phyloP scores from a whole-genome alignment of 192 early-diverging fungal species.

The Obelidium mucronatum region DNA sequence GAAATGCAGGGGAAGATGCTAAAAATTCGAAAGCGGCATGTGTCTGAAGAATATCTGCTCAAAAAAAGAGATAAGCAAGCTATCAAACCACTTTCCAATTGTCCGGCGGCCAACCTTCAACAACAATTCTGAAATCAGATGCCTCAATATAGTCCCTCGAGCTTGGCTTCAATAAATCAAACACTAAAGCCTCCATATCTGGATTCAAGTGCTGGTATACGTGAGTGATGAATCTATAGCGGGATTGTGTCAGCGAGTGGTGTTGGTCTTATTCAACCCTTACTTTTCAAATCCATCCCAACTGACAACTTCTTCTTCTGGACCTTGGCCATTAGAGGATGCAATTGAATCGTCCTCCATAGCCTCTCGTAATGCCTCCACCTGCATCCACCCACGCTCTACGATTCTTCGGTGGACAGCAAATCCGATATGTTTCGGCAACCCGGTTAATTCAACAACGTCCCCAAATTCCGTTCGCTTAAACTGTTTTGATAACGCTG shows the following conservation, averaged over 20 bases:
- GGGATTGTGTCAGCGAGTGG: too few relatives aligned
- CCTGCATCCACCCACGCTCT: too few relatives aligned
- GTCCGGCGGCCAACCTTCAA: constrained; percentile 10
- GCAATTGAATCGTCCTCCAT: constrained; percentile 2
- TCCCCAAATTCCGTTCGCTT: neutral
- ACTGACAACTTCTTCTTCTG: constrained; percentile 3
- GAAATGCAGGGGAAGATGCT: constrained; percentile 76
- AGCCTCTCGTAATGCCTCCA: too few relatives aligned
- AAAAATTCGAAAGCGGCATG: constrained; percentile 88
- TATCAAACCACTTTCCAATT: too few relatives aligned
- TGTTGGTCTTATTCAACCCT: too few relatives aligned
- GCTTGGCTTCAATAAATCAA: constrained; percentile 29
- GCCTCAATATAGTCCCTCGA: neutral
- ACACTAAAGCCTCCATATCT: constrained; percentile 27
- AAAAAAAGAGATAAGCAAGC: too few relatives aligned
- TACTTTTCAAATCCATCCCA: constrained; percentile 39
- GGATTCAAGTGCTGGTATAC: constrained; percentile 9
- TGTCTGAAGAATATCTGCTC: constrained; percentile 73
- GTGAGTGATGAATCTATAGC: constrained; percentile 14
- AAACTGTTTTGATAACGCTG: neutral
- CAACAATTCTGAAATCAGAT: constrained; percentile 30
- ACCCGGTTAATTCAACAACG: neutral
- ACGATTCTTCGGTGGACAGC: constrained; percentile 24
- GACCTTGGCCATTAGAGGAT: neutral
- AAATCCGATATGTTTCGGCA: constrained; percentile 19